These are phyloP conservation scores for Fusarium goolgardi DNA, from an alignment of 2,329 filamentous ascomycete species.

Conservation along the genomic window DNA sequence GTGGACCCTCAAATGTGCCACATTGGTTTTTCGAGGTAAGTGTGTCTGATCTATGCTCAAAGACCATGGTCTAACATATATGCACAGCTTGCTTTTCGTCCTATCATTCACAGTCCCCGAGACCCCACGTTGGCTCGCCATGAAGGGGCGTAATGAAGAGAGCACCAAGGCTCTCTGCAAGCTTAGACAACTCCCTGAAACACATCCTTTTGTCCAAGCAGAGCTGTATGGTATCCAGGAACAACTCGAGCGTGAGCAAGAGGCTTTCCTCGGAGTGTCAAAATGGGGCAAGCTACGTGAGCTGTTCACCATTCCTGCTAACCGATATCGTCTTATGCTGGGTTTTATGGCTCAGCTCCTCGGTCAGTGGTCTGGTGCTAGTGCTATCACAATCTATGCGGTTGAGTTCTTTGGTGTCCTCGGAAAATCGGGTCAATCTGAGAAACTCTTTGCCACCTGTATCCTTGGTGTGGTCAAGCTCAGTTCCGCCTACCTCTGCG, in stretches of 20 bases:
- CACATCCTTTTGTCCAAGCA: constrained; percentile 14
- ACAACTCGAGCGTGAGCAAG: constrained; percentile 22
- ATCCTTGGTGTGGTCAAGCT: constrained; percentile 24
- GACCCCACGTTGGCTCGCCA: constrained; percentile 26
- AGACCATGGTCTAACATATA: not conserved
- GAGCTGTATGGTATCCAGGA: constrained; percentile 16
- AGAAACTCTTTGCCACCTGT: constrained; percentile 24
- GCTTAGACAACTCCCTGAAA: constrained; percentile 19
- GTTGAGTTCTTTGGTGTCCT: constrained; percentile 25
- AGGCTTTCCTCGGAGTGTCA: constrained; percentile 21
- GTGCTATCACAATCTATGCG: constrained; percentile 19
- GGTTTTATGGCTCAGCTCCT: constrained; percentile 27
- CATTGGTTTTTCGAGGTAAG: constrained; percentile 20
- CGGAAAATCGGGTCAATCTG: constrained; percentile 22
- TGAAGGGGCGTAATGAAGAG: constrained; percentile 16
- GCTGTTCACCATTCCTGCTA: constrained; percentile 21
- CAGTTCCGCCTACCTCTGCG: constrained; percentile 19
- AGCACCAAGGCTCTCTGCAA: constrained; percentile 20
- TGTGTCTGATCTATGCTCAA: fast-evolving
- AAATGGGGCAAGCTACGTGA: constrained; percentile 24
- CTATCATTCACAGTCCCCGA: constrained; percentile 27
- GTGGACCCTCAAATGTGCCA: constrained; percentile 23
- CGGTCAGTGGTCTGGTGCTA: constrained; percentile 23
- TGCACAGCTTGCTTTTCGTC: not conserved
- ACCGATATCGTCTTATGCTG: constrained; percentile 21